phyloP scores from a whole-genome alignment of 2,329 filamentous ascomycete species.

The Colletotrichum viniferum region DNA sequence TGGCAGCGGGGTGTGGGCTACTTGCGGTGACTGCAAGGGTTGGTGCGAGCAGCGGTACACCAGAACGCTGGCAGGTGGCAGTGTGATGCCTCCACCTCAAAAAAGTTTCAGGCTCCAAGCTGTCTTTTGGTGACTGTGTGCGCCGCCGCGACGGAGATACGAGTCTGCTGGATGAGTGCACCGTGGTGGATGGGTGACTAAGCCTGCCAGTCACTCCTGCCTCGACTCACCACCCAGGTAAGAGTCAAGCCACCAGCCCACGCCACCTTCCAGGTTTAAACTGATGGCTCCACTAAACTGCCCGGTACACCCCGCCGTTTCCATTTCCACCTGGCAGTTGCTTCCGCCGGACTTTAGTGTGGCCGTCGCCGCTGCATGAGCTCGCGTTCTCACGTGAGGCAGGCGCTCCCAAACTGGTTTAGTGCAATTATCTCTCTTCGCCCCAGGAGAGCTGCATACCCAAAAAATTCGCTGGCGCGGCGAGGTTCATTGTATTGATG shows the following conservation, averaged over 20 bases:
- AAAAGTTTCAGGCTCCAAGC: constrained; percentile 6
- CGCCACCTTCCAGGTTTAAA: background rate
- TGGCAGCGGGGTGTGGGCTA: background rate
- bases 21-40: background rate
- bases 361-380: background rate
- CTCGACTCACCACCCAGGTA: background rate
- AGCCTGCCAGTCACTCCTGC: background rate
- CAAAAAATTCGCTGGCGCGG: constrained; percentile 21
- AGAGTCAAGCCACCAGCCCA: background rate
- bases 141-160: background rate
- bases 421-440: background rate
- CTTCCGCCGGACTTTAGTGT: background rate
- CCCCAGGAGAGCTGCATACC: constrained; percentile 9
- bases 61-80: background rate
- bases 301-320: background rate
- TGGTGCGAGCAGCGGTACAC: background rate
- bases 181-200: background rate
- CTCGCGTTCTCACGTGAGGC: constrained; percentile 9
- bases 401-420: background rate
- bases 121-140: background rate
- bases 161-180: background rate
- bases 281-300: background rate
- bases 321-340: background rate
- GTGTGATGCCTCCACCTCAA: background rate
- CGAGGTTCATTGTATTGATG: constrained; percentile 7